Percentiles rank a stretch among this genome's conserved stretches.
phyloP scores from a whole-genome alignment of 768 basidiomycete genomes.

The Suillus cothurnatus region DNA sequence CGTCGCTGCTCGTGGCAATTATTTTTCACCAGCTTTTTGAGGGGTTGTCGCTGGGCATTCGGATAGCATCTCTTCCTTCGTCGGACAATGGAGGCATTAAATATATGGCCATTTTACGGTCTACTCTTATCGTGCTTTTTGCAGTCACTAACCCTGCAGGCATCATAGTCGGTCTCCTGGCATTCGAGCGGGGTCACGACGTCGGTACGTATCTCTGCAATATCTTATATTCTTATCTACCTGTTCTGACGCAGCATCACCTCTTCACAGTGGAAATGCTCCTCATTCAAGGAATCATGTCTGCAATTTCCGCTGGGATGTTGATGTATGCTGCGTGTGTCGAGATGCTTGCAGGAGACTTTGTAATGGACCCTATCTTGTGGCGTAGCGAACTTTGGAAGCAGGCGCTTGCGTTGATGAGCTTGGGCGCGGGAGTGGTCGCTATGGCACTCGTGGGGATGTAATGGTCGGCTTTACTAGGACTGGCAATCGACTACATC shows the following conservation, averaged over 20 bases:
- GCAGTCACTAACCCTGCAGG: slow-evolving; percentile 76
- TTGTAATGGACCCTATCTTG: slow-evolving; percentile 67
- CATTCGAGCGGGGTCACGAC: slow-evolving; percentile 40
- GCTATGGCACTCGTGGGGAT: slow-evolving; percentile 64
- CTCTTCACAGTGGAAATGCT: slow-evolving; percentile 44
- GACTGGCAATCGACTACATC: background rate
- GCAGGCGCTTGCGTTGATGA: slow-evolving; percentile 59
- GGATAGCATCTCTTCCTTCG: slow-evolving; percentile 69
- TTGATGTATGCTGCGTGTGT: slow-evolving; percentile 82
- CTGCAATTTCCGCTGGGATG: slow-evolving; percentile 82
- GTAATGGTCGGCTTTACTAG: background rate
- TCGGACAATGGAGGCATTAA: slow-evolving; percentile 22
- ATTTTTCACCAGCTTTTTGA: slow-evolving; percentile 86
- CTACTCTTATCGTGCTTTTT: slow-evolving; percentile 61
- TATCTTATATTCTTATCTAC: background rate
- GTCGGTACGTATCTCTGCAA: slow-evolving; percentile 24
- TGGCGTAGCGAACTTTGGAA: slow-evolving; percentile 39
- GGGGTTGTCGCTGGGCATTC: slow-evolving; percentile 79
- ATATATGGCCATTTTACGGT: slow-evolving; percentile 43
- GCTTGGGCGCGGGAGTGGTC: slow-evolving; percentile 59
- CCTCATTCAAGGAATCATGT: slow-evolving; percentile 73
- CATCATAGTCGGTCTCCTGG: slow-evolving; percentile 58
- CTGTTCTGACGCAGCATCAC: slow-evolving; percentile 5
- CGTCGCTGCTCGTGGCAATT: slow-evolving; percentile 72
- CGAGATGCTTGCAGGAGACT: slow-evolving; percentile 87